A percentile compares a stretch with the other conserved stretches of the same genome.
Evolutionary conservation across 2,329 filamentous ascomycete genomes (phyloP).

Genomic region (Penicillium sp.): DNA sequence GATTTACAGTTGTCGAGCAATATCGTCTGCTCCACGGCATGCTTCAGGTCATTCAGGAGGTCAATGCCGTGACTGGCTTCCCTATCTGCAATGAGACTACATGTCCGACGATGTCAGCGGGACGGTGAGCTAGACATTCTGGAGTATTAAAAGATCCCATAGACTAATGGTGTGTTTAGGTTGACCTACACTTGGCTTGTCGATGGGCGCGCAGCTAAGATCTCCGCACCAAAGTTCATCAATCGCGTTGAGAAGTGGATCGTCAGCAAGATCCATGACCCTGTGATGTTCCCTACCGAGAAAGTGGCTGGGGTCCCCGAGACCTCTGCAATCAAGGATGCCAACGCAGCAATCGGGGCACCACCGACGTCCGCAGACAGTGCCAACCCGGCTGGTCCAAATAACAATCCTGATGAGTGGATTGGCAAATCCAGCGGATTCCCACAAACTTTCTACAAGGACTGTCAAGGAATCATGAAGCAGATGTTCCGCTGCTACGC

Average conservation of each 20-base stretch:
- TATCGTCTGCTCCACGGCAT: slow-evolving; percentile 85
- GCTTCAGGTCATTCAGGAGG: slow-evolving; percentile 79
- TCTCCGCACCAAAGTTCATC: slow-evolving; percentile 89
- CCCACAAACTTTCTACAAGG: slow-evolving; percentile 78
- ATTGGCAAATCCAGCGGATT: slow-evolving; percentile 90
- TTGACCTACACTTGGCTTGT: slow-evolving; percentile 97
- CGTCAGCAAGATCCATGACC: slow-evolving; percentile 88
- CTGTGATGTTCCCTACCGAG: slow-evolving; percentile 83
- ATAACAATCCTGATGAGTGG: slow-evolving; percentile 63
- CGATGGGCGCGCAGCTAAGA: slow-evolving; percentile 78
- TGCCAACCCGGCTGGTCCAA: slow-evolving; percentile 49
- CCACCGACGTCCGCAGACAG: slow-evolving; percentile 26
- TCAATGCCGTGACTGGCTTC: slow-evolving; percentile 66
- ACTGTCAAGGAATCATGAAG: slow-evolving; percentile 89
- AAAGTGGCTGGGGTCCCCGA: slow-evolving; percentile 57
- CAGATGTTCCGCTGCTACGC: slow-evolving; percentile 99
- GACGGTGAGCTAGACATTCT: slow-evolving; percentile 59
- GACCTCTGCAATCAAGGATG: slow-evolving; percentile 51
- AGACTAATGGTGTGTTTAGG: slow-evolving; percentile 44
- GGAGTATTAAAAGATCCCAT: slow-evolving; percentile 11
- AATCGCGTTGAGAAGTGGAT: slow-evolving; percentile 97
- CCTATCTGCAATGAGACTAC: slow-evolving; percentile 77
- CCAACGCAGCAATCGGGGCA: slow-evolving; percentile 40
- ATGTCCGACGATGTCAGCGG: slow-evolving; percentile 91
- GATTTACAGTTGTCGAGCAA: slow-evolving; percentile 74